Evolutionary conservation across 306 rosid genomes (phyloP), one percentile per base, ranked within the genome.

Genomic region (Begonia loranthoides): DNA sequence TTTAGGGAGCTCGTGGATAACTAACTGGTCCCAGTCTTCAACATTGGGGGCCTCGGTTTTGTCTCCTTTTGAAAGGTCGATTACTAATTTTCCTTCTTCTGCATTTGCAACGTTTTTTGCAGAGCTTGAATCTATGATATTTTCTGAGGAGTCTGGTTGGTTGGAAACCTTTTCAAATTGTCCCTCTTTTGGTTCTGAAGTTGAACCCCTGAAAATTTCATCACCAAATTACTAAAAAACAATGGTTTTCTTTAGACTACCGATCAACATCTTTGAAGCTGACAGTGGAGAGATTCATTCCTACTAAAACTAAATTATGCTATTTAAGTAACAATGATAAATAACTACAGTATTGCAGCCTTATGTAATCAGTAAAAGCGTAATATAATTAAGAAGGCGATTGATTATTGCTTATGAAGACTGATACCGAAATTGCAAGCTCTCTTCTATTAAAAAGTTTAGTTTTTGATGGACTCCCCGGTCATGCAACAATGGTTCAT

Each of bases 1-100:
- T 57, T 64, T 60, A 19, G 82, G 77, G 64, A 64, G 75, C 66
- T 76, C 78, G 19, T 64, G 75, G 36, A 79, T 80, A 47, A 81
- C 76, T 70, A 84, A 64, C 77, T 71, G 79, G 67, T 84, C 75
- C 94, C 90, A 84, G 50, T 82, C 89, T 76, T 84, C 79, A 43
- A 85, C 56, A 62, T 80, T 61, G 33, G 56, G 61, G 34, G 73
- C 69, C 52, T 70, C 66, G 40, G 54, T 71, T 66, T 67, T 73
- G 54, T 77, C 79, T 12, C 63, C 72, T 54, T 41, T 54, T 17
- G 24, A 50, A 38, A 54, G 49, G 66, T 62, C 64, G 39, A 60
- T 34, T 38, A 59, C 19, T 28, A 28, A 28, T 28, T 5, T 28
- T 28, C 4, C 28, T 22, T 3, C 36, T 28, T 28, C 36, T 28